Evolutionary conservation across 2,329 filamentous ascomycete species (phyloP), one percentile per base, ranked within the genome.

Genomic region (Fusarium sp.): DNA sequence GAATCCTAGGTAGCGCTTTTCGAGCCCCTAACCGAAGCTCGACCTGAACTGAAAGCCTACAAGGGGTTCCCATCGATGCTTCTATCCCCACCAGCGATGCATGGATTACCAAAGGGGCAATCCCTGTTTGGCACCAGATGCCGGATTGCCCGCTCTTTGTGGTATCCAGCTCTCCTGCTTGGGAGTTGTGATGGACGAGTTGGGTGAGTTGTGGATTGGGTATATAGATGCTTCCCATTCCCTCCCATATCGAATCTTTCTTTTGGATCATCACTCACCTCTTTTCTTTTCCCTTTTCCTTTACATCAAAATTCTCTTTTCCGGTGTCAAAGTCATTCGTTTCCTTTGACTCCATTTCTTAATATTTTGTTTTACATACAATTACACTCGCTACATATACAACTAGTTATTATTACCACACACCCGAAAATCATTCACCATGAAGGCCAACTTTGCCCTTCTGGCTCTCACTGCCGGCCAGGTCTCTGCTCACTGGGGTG

Each of bases 271-370:
- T 72, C 74, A 71, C 61, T 61, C 72, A 70, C 67, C 61, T 67
- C 34, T 73, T 71, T 70, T 72, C 67, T 74, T 68, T 75, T 75
- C 72, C 68, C 69, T 68, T 75, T 72, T 67, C 65, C 54, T 70
- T 72, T 65, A 63, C 61, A 67, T 57, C 61, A 71, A 58, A 65
- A 24, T 63, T 70, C 25, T 65, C 58, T 69, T 76, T 73, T 77
- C 68, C 56, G 53, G 74, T 74, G 79, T 79, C 83, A 86, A 85
- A 85, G 83, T 83, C 86, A 87, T 84, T 88, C 86, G 84, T 83
- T 88, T 82, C 79, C 84, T 87, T 86, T 84, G 79, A 73, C 73
- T 67, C 70, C 58, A 57, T 71, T 67, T 67, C 71, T 74, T 74
- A 72, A 75, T 74, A 79, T 67, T 73, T 74, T 60, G 54, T 65